phyloP scores from a whole-genome alignment of 371 early-diverging fungal species.

The Mortierella sp. region DNA sequence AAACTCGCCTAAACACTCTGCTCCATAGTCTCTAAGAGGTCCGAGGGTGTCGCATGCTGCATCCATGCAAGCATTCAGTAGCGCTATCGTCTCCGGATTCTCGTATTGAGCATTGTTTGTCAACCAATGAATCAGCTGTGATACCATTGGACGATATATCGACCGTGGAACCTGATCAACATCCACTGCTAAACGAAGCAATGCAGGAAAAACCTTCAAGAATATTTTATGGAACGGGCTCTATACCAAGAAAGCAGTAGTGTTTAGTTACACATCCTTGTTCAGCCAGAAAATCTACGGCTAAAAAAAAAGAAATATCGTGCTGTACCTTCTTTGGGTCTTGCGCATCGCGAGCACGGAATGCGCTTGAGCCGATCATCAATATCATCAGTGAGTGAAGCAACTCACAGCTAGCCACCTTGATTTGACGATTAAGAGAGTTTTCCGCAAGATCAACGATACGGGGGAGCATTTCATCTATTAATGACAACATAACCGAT shows the following conservation, averaged over 20 bases:
- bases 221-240: constrained; percentile 75
- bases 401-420: constrained; percentile 82
- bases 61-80: constrained; percentile 79
- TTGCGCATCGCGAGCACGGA: constrained; percentile 59
- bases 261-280: neutral
- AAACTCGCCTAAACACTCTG: constrained; percentile 81
- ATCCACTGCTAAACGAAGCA: constrained; percentile 80
- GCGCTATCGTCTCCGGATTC: constrained; percentile 79
- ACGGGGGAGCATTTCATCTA: constrained; percentile 82
- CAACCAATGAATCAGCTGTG: constrained; percentile 85
- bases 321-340: constrained; percentile 55
- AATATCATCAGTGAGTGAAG: constrained; percentile 77
- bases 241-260: constrained; percentile 25
- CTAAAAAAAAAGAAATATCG: neutral
- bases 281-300: neutral
- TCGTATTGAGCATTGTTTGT: constrained; percentile 81
- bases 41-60: constrained; percentile 70
- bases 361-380: constrained; percentile 82
- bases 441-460: constrained; percentile 81
- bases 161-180: constrained; percentile 77
- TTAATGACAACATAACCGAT: neutral
- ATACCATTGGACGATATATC: constrained; percentile 70
- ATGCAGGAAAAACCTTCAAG: constrained; percentile 73
- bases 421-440: constrained; percentile 80
- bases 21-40: constrained; percentile 80